phyloP scores from a whole-genome alignment of 495 filamentous ascomycete genomes.

The Penicillium tannophilum region DNA sequence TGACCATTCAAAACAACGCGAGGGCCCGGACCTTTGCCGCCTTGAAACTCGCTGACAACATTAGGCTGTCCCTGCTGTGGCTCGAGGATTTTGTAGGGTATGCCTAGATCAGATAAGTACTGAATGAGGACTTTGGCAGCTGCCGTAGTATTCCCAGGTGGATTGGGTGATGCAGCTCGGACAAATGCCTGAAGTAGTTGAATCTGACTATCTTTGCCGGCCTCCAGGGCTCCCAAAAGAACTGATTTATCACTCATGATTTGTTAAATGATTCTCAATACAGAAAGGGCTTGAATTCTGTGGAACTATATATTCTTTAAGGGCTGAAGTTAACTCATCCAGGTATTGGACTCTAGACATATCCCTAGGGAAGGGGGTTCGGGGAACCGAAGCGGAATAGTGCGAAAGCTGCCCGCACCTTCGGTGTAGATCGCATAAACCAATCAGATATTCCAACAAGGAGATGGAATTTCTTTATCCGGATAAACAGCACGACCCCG shows the following conservation, averaged over 20 bases:
- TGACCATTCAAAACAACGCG: slow-evolving; percentile 14
- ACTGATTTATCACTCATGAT: slow-evolving; percentile 7
- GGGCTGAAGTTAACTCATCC: background rate
- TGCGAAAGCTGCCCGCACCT: background rate
- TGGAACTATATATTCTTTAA: background rate
- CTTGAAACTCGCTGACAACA: slow-evolving; percentile 11
- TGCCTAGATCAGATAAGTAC: slow-evolving; percentile 2
- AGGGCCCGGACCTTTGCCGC: slow-evolving; percentile 6
- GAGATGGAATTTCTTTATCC: no score
- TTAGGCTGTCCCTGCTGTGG: slow-evolving; percentile 4
- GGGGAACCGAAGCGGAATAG: slow-evolving; percentile 1
- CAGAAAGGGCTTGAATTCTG: no score
- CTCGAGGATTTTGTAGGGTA: slow-evolving; percentile 1
- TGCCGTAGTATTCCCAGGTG: slow-evolving; percentile 5
- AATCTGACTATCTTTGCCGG: slow-evolving; percentile 6
- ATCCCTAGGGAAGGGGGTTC: background rate
- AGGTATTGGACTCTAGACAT: background rate
- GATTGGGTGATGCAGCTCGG: slow-evolving; percentile 11
- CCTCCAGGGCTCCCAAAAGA: slow-evolving; percentile 3
- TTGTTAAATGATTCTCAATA: background rate
- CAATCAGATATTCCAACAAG: background rate
- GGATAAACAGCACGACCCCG: no score
- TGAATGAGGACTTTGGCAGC: slow-evolving; percentile 8
- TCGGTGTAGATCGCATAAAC: background rate
- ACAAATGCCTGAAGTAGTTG: slow-evolving; percentile 11